phyloP scores from a whole-genome alignment of 768 basidiomycete genomes.

The Termitomyces sp. region DNA sequence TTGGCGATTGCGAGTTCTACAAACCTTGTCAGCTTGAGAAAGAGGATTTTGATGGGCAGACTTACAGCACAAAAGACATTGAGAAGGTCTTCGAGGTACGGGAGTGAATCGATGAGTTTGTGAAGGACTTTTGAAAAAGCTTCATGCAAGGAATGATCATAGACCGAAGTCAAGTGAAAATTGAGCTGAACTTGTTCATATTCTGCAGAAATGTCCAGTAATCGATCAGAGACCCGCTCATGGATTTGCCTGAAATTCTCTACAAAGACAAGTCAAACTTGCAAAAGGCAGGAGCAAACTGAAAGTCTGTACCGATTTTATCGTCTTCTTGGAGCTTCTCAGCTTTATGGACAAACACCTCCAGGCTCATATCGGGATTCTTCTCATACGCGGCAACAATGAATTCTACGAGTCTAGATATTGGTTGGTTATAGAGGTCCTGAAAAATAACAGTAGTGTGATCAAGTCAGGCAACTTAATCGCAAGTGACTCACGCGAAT shows the following conservation, averaged over 20 bases:
- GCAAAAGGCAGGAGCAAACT: not conserved
- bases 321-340: constrained; percentile 91
- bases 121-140: constrained; percentile 90
- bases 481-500: constrained; percentile 64
- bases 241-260: constrained; percentile 92
- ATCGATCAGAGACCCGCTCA: constrained; percentile 77
- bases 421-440: constrained; percentile 83
- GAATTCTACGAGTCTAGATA: constrained; percentile 77
- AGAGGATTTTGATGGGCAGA: not conserved
- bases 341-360: constrained; percentile 94
- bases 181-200: constrained; percentile 76
- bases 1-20: constrained; percentile 88
- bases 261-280: constrained; percentile 22
- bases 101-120: constrained; percentile 78
- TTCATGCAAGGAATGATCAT: constrained; percentile 88
- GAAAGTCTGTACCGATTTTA: constrained; percentile 60
- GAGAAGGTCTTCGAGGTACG: constrained; percentile 81
- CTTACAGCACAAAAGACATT: constrained; percentile 79
- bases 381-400: constrained; percentile 71
- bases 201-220: constrained; percentile 70
- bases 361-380: constrained; percentile 74
- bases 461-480: not conserved
- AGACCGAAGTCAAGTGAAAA: constrained; percentile 89
- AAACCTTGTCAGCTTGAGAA: constrained; percentile 5
- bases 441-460: constrained; percentile 21